phyloP scores from a whole-genome alignment of 345 rosid species.

The Arabis hirsuta region DNA sequence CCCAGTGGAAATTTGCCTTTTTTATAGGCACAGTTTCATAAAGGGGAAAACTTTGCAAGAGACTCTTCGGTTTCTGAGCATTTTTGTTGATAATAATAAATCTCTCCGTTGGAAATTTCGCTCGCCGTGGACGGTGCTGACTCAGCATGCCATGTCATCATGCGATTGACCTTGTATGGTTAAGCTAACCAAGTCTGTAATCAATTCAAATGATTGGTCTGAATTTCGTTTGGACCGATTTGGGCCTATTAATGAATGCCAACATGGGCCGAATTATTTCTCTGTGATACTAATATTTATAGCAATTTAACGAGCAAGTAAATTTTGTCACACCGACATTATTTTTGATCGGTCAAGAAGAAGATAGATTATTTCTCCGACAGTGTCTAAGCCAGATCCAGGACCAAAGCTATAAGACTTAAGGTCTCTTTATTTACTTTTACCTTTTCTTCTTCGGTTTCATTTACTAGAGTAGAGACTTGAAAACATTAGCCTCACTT shows the following conservation, averaged over 20 bases:
- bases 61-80: conserved; percentile 34
- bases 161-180: neutral
- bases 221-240: too few species aligned
- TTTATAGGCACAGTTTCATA: neutral
- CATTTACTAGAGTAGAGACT: neutral
- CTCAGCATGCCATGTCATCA: conserved; percentile 25
- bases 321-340: neutral
- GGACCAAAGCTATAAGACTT: too few species aligned
- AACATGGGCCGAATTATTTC: too few species aligned
- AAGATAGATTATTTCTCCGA: neutral
- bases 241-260: too few species aligned
- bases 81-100: neutral
- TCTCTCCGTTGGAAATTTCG: conserved; percentile 1
- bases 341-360: neutral
- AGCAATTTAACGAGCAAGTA: too few species aligned
- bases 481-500: neutral
- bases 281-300: too few species aligned
- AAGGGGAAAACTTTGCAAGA: conserved; percentile 7
- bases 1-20: neutral
- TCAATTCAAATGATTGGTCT: too few species aligned
- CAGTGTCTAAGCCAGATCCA: too few species aligned
- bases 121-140: conserved; percentile 26
- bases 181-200: neutral
- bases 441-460: neutral
- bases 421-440: too few species aligned